Conservation (phyloP, 805 yeast species). For the Candida alai region DNA sequence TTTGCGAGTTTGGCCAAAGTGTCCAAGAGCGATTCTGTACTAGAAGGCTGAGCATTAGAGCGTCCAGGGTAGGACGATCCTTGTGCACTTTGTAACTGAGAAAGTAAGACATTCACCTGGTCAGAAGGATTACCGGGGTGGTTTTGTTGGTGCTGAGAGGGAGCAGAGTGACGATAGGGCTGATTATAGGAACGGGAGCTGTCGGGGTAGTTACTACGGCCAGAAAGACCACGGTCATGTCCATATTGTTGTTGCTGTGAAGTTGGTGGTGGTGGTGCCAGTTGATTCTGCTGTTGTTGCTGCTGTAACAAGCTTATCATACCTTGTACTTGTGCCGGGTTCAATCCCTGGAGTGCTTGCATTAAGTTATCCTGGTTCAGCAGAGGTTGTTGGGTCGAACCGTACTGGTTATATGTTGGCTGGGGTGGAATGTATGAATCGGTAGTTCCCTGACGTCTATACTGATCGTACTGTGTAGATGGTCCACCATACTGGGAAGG, state of each 20-base stretch:
- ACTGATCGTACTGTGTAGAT: too few species aligned
- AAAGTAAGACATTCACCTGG: constrained; percentile 25
- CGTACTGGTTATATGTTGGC: too few species aligned
- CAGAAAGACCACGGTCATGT: not conserved
- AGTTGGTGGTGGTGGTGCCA: constrained; percentile 8
- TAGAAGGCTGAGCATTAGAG: constrained; percentile 9
- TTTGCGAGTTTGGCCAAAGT: constrained; percentile 32
- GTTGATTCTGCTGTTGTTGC: constrained; percentile 23
- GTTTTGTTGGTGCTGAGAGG: constrained; percentile 9
- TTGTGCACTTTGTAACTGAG: constrained; percentile 20
- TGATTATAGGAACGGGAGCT: constrained; percentile 4
- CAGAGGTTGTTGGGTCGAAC: constrained; percentile 1
- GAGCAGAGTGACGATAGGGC: constrained; percentile 14
- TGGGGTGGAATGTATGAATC: constrained; percentile 2
- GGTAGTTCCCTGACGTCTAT: constrained; percentile 1
- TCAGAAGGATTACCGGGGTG: constrained; percentile 13
- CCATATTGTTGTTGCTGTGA: constrained; percentile 10
- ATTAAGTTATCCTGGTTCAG: constrained; percentile 6
- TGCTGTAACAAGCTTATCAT: constrained; percentile 27
- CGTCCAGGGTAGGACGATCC: constrained; percentile 4
- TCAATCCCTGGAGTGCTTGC: constrained; percentile 22
- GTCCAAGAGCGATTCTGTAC: constrained; percentile 30
- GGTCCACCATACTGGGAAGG: too few species aligned
- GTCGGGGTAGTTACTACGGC: constrained; percentile 3
- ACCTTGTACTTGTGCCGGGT: constrained; percentile 31